These are phyloP conservation scores for Penstemon eatonii DNA, from an alignment of 257 asterid genomes.

Conservation along the genomic window DNA sequence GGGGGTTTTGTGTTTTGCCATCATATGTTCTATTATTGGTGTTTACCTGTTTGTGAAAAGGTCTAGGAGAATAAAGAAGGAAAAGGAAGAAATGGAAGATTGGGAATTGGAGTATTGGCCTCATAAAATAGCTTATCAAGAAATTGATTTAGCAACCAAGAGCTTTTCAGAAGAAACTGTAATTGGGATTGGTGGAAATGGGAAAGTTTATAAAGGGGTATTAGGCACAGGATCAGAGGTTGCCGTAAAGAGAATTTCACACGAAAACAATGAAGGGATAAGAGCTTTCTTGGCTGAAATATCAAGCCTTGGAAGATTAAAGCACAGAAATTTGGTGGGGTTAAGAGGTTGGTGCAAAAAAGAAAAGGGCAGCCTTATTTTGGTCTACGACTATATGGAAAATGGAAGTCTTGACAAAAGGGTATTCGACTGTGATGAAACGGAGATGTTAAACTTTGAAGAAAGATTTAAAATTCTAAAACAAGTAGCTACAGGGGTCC, in stretches of 20 bases:
- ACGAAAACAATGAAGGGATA: slow-evolving; percentile 47
- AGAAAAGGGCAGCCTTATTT: slow-evolving; percentile 54
- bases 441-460: slow-evolving; percentile 28
- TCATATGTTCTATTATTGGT: slow-evolving; percentile 16
- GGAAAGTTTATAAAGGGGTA: slow-evolving; percentile 38
- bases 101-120: slow-evolving; percentile 54
- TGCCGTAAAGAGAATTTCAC: slow-evolving; percentile 70
- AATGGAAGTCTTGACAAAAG: slow-evolving; percentile 67
- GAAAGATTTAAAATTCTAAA: slow-evolving; percentile 46
- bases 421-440: slow-evolving; percentile 48
- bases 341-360: slow-evolving; percentile 84
- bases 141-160: slow-evolving; percentile 67
- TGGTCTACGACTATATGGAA: slow-evolving; percentile 76
- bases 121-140: slow-evolving; percentile 60
- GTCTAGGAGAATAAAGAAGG: slow-evolving; percentile 30
- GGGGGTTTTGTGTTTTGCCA: slow-evolving; percentile 30
- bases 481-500: slow-evolving; percentile 61
- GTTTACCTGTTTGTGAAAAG: slow-evolving; percentile 35
- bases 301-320: slow-evolving; percentile 75
- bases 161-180: slow-evolving; percentile 59
- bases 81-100: too few relatives aligned
- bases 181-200: slow-evolving; percentile 71
- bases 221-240: slow-evolving; percentile 50
- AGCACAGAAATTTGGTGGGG: slow-evolving; percentile 67
- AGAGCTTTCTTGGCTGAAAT: slow-evolving; percentile 65